Evolutionary conservation across 2,329 filamentous ascomycete genomes (phyloP).

Genomic region (Cercospora zeae-maydis): DNA sequence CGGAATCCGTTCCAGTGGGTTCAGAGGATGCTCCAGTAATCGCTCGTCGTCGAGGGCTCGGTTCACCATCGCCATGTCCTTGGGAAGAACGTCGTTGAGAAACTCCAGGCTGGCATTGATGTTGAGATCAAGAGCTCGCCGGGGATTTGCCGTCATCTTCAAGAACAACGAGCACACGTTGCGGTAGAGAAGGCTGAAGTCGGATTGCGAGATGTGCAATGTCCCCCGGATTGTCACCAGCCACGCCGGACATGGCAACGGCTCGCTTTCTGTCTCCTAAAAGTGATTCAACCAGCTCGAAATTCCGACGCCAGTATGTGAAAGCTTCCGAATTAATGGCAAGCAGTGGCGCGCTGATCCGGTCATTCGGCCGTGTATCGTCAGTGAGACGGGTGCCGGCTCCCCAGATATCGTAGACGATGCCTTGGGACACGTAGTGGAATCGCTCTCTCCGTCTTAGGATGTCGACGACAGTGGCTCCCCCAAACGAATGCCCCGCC

Average conservation of each 20-base stretch:
- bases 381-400: conserved; percentile 43
- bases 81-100: conserved; percentile 52
- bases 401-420: conserved; percentile 66
- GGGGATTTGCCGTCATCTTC: conserved; percentile 62
- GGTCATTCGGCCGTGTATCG: conserved; percentile 43
- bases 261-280: conserved; percentile 54
- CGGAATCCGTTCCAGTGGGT: conserved; percentile 46
- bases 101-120: conserved; percentile 62
- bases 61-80: conserved; percentile 48
- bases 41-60: conserved; percentile 54
- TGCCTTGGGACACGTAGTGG: conserved; percentile 58
- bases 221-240: conserved; percentile 54
- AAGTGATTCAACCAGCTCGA: conserved; percentile 54
- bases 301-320: conserved; percentile 66
- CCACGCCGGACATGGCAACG: conserved; percentile 40
- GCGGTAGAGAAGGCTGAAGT: conserved; percentile 64
- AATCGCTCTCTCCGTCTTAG: conserved; percentile 55
- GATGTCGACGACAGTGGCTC: conserved; percentile 60
- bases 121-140: conserved; percentile 61
- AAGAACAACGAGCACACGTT: conserved; percentile 56
- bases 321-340: conserved; percentile 66
- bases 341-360: conserved; percentile 55
- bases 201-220: conserved; percentile 63
- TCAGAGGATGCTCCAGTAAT: conserved; percentile 38
- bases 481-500: conserved; percentile 65